Percentiles rank a stretch among this genome's conserved stretches.
These are phyloP conservation scores for Colletotrichum sansevieriae DNA, from an alignment of 2,329 filamentous ascomycete genomes.

Conservation along the genomic window DNA sequence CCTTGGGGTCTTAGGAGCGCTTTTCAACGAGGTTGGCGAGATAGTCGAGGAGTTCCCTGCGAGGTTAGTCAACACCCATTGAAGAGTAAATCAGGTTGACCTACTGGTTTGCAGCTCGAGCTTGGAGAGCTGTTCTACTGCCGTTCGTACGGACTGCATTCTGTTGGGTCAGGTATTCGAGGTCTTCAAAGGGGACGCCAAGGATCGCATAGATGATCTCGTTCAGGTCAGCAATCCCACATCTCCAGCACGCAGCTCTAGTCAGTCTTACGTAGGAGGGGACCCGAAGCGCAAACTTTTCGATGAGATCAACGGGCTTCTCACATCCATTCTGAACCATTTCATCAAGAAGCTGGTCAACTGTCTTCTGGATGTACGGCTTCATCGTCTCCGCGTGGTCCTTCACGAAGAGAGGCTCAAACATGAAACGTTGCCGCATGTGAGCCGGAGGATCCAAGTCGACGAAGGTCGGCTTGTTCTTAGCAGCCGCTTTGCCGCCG, in stretches of 20 bases:
- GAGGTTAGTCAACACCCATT: neutral
- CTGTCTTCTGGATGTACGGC: too few species aligned
- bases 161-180: slow-evolving; percentile 60
- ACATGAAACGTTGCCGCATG: too few species aligned
- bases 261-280: slow-evolving; percentile 57
- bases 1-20: slow-evolving; percentile 53
- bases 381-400: too few species aligned
- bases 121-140: slow-evolving; percentile 60
- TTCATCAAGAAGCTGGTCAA: too few species aligned
- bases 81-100: neutral
- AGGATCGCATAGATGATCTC: slow-evolving; percentile 65
- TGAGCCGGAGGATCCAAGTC: too few species aligned
- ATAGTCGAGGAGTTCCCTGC: slow-evolving; percentile 58
- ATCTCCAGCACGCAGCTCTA: neutral
- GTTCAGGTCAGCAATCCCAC: neutral
- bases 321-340: slow-evolving; percentile 46
- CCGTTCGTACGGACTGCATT: slow-evolving; percentile 61
- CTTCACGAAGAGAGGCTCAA: too few species aligned
- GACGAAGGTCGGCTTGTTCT: too few species aligned
- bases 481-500: slow-evolving; percentile 53
- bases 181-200: slow-evolving; percentile 61
- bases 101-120: slow-evolving; percentile 58
- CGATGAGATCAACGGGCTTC: slow-evolving; percentile 59
- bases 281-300: slow-evolving; percentile 61
- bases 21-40: slow-evolving; percentile 58